These are phyloP conservation scores for Nelumbo lutea DNA, from an alignment of 164 flowering plant species.

Conservation along the genomic window DNA sequence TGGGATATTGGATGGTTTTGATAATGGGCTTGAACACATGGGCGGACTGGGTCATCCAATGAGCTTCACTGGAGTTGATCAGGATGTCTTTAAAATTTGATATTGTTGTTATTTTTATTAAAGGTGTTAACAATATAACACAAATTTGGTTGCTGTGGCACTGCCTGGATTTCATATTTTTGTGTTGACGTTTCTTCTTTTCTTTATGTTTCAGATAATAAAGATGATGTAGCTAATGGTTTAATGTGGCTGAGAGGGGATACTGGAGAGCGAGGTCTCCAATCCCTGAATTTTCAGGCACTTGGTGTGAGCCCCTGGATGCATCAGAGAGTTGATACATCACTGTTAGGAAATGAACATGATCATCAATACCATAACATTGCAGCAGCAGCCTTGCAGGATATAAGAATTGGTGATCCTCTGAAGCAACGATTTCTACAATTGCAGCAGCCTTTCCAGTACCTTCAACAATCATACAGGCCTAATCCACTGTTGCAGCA, in stretches of 20 bases:
- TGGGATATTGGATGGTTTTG: no score
- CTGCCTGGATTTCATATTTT: no score
- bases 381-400: constrained; percentile 55
- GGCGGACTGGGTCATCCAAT: no score
- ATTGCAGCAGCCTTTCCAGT: constrained; percentile 56
- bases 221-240: constrained; percentile 46
- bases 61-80: no score
- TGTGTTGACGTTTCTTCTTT: no score
- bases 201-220: constrained; percentile 35
- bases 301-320: constrained; percentile 58
- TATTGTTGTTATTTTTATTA: no score
- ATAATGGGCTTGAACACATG: no score
- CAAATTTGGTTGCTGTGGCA: no score
- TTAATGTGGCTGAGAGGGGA: constrained; percentile 72
- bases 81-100: no score
- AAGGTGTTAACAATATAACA: no score
- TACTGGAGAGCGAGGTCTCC: constrained; percentile 50
- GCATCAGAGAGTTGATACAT: constrained; percentile 64
- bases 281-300: constrained; percentile 50
- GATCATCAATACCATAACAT: constrained; percentile 66
- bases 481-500: constrained; percentile 36
- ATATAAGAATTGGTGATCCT: constrained; percentile 50
- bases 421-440: constrained; percentile 56
- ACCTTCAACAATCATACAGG: constrained; percentile 41
- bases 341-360: constrained; percentile 41